Evolutionary conservation across 2,329 filamentous ascomycete genomes (phyloP), one percentile per base, ranked within the genome.

Genomic region (Penicillium italicum): DNA sequence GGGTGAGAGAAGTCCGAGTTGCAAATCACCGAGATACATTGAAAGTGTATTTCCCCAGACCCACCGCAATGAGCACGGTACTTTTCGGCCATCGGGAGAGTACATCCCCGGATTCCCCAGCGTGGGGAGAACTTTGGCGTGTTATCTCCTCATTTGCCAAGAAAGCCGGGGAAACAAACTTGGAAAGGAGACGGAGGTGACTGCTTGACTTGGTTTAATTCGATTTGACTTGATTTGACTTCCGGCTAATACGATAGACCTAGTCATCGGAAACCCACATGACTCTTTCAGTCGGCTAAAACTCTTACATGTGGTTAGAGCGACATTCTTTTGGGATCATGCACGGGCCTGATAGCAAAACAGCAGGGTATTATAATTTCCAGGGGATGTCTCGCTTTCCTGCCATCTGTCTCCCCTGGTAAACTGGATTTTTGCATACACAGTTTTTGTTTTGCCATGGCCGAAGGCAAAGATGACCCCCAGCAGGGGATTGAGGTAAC

Each of bases 1-100:
- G 66, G 65, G 56, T 12, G 46, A 67, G 47, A 22, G 28, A 43
- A 14, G 28, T 2, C 62, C 60, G 60, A 63, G 30, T 26, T 28
- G 2, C 18, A 37, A 11, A 33, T 1, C 20, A 20, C 9, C 11
- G 20, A 44, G 1, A 14, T 34, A 38, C 11, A 7, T 41, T 11
- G 6, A 31, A 24, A 24, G 16, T 12, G 11, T 12, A n/a, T 37
- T 43, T 14, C 18, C 10, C 9, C 10, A 11, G 26, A 40, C 20
- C 43, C 14, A 30, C 26, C 2, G 18, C 31, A 30, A 24, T 44
- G 18, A 37, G 37, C 18, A 7, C 44, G 30, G 14, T 24, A 33
- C 2, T 4, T 47, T 22, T 44, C 40, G 43, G 40, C 10, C 28
- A 8, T 43, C 59, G 61, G 59, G 50, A 12, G 54, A 62, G 56